Evolutionary conservation across 2,329 filamentous ascomycete species (phyloP), one percentile per base, ranked within the genome.

Genomic region (Plenodomus biglobosus): DNA sequence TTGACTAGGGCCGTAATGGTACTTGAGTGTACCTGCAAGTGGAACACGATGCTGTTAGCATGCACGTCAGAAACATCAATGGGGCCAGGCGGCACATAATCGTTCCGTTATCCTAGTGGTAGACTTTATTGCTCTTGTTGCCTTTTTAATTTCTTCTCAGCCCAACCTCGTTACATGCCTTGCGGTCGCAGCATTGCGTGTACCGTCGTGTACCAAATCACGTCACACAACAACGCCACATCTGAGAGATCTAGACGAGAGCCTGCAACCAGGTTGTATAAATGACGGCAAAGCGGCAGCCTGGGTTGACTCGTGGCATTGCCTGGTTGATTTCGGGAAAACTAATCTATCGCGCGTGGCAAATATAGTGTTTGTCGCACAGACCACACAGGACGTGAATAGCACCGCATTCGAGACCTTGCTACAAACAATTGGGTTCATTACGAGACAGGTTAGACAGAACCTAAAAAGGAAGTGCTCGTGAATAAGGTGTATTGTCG

Each of bases 311-410:
- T 42, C 30, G 38, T 38, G 18, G 37, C 19, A 32, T 51, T 50
- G 40, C 44, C 55, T 50, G 55, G 55, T 58, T 42, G 32, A 44
- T 18, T 2, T 51, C 45, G 35, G 49, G 30, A 39, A 20, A 37
- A 40, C 44, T 51, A 56, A 58, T 58, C 40, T 58, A 58, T 45
- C 32, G 18, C 38, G 35, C 44, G 48, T 53, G 48, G 41, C 50
- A 56, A 37, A 34, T 54, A 58, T 30, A 58, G 54, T 58, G 42
- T 43, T 41, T 22, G 48, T 42, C 43, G 40, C 38, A 22, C 40
- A n/a, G 5, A 45, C 38, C 38, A 41, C 18, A 21, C 37, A 44
- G 8, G 35, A 37, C 35, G 35, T 37, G 16, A 11, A 13, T 37
- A 10, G 22, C 22, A 24, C 22, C 22, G 22, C 22, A 11, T 15